Evolutionary conservation across 495 filamentous ascomycete genomes (phyloP), one percentile per base, ranked within the genome.

Genomic region (Cercophora samala): DNA sequence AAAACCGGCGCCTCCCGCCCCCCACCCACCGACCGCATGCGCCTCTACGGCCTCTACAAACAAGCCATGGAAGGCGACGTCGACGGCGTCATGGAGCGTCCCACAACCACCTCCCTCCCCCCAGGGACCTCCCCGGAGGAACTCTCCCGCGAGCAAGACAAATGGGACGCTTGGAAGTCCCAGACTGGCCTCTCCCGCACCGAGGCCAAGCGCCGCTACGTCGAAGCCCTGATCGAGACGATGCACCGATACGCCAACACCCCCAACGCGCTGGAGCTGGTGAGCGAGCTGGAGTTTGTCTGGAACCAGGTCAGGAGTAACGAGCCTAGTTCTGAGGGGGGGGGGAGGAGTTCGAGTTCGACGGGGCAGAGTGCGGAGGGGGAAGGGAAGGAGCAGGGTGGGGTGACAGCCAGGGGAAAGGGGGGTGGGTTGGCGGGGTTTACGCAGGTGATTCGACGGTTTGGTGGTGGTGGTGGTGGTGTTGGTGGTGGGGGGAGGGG

Each of bases 11-110:
- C 91, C 53, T 86, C 91, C 62, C 89, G 94, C 52, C 95, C 95
- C 21, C 96, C 95, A 46, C 84, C 93, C 9, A 81, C 85, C 37
- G 94, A 93, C 72, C 90, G 95, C 25, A 81, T 99, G 70, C 89
- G 88, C 69, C 89, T 99, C 64, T 99, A 99, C 88, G 95, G 95
- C 62, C 84, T 99, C 68, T 99, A 98, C 80, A 99, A 99, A 77
- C 95, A 99, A 80, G 93, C 91, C 69, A 98, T 97, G 93, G 93
- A 98, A 80, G 95, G 95, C 37, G 93, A 98, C 79, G 93, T 97
- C 4, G 90, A 92, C 70, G 91, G 91, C 42, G 90, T 97, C 1
- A 95, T 97, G 90, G 88, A 93, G 72, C 85, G 93, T 23, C 94
- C 94, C 24, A 79, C 86, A 58, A 82, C 85, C 24, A 25, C 63